Evolutionary conservation across 140 eudicot species (phyloP), one percentile per base, ranked within the genome.

Genomic region (Bidens hawaiensis): DNA sequence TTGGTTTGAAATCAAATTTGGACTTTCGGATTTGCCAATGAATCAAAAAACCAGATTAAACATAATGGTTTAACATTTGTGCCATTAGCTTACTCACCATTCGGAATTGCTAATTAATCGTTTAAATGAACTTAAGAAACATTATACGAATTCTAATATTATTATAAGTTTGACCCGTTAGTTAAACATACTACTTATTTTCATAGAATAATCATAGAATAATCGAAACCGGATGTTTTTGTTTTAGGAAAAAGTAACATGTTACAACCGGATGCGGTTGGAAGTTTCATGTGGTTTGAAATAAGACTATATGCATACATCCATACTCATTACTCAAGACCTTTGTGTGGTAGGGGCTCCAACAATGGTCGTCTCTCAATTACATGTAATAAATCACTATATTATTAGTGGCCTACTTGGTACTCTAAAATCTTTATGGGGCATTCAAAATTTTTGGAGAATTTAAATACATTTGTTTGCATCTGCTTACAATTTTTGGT

Each of bases 261-360:
- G 30, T 52, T 67, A 67, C 42, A 41, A 14, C 60, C 33, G n/a
- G 28, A 14, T 59, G 46, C 22, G 67, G 4, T 46, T 58, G 75
- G 67, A 69, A 57, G 74, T 13, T 49, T 52, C 23, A 43, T 53
- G 46, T 9, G 3, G 18, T 57, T 31, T 54, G 65, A 21, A 59
- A 60, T 45, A 30, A 60, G 47, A 47, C 11, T 4, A 46, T 12
- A 18, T 33, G 34, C 23, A 33, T 6, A 17, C 57, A 46, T 27
- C 48, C 21, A 30, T 18, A n/a, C 51, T 31, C 4, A 30, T n/a
- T n/a, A n/a, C n/a, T 38, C 25, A 31, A 24, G 28, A 21, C 54
- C 6, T 64, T 47, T 59, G 68, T 69, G 68, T 59, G 68, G 75
- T 69, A 69, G 75, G 68, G 75, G 68, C 75, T 57, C 19, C 48